phyloP scores from a whole-genome alignment of 2,329 filamentous ascomycete species.

The Tolypocladium tropicale region DNA sequence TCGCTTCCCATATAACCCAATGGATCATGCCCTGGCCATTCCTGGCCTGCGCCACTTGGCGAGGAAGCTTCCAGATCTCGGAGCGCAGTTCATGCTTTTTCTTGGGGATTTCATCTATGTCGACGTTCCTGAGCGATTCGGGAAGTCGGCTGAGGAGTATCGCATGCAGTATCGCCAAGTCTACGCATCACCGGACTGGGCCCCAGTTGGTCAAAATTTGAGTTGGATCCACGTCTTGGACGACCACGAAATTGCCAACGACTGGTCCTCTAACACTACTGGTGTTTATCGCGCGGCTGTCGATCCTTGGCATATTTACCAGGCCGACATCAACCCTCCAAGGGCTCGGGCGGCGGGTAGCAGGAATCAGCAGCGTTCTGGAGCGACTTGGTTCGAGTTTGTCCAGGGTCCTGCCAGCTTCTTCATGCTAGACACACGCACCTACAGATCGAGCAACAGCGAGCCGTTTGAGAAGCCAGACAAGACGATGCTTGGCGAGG shows the following conservation, averaged over 20 bases:
- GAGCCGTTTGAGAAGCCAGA: slow-evolving; percentile 47
- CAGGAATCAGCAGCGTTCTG: slow-evolving; percentile 25
- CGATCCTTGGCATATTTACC: slow-evolving; percentile 81
- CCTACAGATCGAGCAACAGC: slow-evolving; percentile 64
- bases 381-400: slow-evolving; percentile 81
- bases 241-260: slow-evolving; percentile 93
- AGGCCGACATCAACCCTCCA: slow-evolving; percentile 76
- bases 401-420: slow-evolving; percentile 84
- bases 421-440: slow-evolving; percentile 88
- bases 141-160: slow-evolving; percentile 63
- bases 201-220: slow-evolving; percentile 60
- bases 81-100: slow-evolving; percentile 72
- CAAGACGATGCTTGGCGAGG: slow-evolving; percentile 79
- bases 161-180: slow-evolving; percentile 87
- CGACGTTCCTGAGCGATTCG: slow-evolving; percentile 77
- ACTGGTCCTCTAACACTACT: slow-evolving; percentile 65
- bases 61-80: slow-evolving; percentile 57
- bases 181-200: slow-evolving; percentile 94
- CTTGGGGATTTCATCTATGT: slow-evolving; percentile 84
- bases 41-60: slow-evolving; percentile 72
- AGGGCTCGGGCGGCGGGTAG: slow-evolving; percentile 39
- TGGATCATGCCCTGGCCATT: slow-evolving; percentile 74
- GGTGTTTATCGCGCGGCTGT: slow-evolving; percentile 71
- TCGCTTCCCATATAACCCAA: slow-evolving; percentile 77
- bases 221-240: slow-evolving; percentile 97